Base-by-base conservation (phyloP, 108 stramenopile species). In the Pelagomonas calceolata region DNA sequence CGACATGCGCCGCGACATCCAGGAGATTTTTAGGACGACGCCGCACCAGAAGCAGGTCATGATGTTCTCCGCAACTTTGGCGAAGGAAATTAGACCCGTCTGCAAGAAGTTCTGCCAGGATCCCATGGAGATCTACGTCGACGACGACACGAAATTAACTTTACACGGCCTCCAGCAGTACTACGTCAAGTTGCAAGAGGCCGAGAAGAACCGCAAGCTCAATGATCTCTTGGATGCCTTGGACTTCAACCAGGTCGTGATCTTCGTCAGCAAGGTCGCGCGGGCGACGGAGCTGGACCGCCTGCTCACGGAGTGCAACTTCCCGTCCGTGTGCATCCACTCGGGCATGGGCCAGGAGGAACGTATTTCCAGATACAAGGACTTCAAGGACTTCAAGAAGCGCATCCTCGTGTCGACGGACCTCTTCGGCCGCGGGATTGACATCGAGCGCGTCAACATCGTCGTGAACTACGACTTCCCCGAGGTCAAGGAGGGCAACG, bases 381-480 rank as follows among this genome's bases (percentile, higher is more conserved):
- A 84, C 68, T 99, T 99, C 85, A 97, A 97, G 85, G 94, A 96
- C 39, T 96, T 93, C 85, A 91, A 97, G 76, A 92, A 93, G 65
- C 95, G 98, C 67, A 96, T 99, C 73, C 87, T 99, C 77, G 98
- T 99, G 4, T 88, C 96, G 35, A 99, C 98, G 64, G 96, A 99
- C 86, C 87, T 99, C 83, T 96, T 97, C 78, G 98, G 98, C 64
- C 96, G 98, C 81, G 98, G 98, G 73, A 97, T 99, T 76, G 98
- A 99, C 87, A 95, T 99, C 82, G 96, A 99, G 81, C 94, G 95
- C 69, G 96, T 99, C 70, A 99, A 99, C 82, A 94, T 97, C 66
- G 98, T 99, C 66, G 91, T 99, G 82, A 99, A 99, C 86, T 99
- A 99, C 80, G 98, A 99, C 76, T 96, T 99, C 82, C 95, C 98